Conservation (phyloP, 371 early-diverging fungal genomes). For the Apophysomyces sp. region DNA sequence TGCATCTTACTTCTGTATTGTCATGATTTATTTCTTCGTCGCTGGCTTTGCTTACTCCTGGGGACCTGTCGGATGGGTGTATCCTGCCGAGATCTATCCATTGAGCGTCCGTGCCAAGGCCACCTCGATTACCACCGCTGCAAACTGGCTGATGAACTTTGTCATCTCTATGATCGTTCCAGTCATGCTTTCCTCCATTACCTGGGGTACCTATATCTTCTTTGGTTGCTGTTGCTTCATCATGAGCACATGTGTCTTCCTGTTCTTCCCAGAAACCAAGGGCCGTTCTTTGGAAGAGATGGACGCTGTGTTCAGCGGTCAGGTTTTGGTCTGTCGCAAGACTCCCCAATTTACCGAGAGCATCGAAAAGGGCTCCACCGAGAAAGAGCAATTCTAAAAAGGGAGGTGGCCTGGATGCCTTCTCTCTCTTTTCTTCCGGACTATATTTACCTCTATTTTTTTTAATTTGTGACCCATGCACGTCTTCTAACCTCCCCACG, state of each 20-base stretch:
- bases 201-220: slow-evolving; percentile 59
- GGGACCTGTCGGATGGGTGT: slow-evolving; percentile 55
- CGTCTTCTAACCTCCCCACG: background rate
- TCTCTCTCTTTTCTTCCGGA: background rate
- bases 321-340: slow-evolving; percentile 7
- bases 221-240: slow-evolving; percentile 54
- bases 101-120: slow-evolving; percentile 50
- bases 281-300: slow-evolving; percentile 61
- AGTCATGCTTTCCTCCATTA: slow-evolving; percentile 41
- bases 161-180: slow-evolving; percentile 46
- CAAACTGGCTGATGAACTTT: slow-evolving; percentile 67
- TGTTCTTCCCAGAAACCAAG: slow-evolving; percentile 61
- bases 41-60: slow-evolving; percentile 53
- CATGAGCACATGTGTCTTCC: slow-evolving; percentile 34
- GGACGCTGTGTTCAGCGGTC: slow-evolving; percentile 52
- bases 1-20: slow-evolving; percentile 50
- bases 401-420: background rate
- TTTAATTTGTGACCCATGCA: background rate
- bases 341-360: background rate
- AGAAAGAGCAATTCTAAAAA: slow-evolving; percentile 2
- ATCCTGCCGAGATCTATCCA: slow-evolving; percentile 70
- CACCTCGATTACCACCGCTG: slow-evolving; percentile 56
- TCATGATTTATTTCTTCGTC: slow-evolving; percentile 52
- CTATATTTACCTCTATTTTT: background rate
- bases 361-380: background rate